Percentiles rank a stretch among this genome's conserved stretches.
phyloP scores from a whole-genome alignment of 495 filamentous ascomycete genomes.

The Aspergillus haitiensis region DNA sequence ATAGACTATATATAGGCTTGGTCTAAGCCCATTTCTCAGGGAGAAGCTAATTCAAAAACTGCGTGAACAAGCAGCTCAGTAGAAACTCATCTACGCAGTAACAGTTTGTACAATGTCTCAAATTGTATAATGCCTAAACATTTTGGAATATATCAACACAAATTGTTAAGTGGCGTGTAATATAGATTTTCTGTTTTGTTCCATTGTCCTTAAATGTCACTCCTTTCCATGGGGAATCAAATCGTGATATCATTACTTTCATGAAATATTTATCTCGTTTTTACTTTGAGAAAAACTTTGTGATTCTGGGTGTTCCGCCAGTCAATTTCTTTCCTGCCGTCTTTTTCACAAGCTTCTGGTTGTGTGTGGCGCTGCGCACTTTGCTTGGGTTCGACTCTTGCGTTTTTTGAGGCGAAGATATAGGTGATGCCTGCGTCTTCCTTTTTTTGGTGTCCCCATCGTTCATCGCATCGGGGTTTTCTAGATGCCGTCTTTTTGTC shows the following conservation, averaged over 20 bases:
- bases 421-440: conserved; percentile 25
- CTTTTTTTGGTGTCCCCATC: conserved; percentile 30
- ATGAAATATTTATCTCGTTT: neutral
- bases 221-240: neutral
- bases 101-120: conserved; percentile 21
- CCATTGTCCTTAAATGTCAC: conserved; percentile 23
- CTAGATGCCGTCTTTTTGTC: conserved; percentile 59
- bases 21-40: conserved; percentile 56
- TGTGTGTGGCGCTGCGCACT: conserved; percentile 42
- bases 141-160: neutral
- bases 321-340: conserved; percentile 46
- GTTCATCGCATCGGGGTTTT: conserved; percentile 25
- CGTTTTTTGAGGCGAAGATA: conserved; percentile 25
- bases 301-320: conserved; percentile 75
- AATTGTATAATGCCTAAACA: conserved; percentile 16
- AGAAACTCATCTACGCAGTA: neutral
- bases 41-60: conserved; percentile 55
- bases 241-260: neutral
- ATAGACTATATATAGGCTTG: conserved; percentile 43
- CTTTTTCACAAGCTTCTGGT: conserved; percentile 50
- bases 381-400: conserved; percentile 17
- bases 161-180: conserved; percentile 22
- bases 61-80: conserved; percentile 34
- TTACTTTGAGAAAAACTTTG: conserved; percentile 75
- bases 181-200: no score